Evolutionary conservation across 2,329 filamentous ascomycete genomes (phyloP), one percentile per base, ranked within the genome.

Genomic region (Cercospora zeae-maydis): DNA sequence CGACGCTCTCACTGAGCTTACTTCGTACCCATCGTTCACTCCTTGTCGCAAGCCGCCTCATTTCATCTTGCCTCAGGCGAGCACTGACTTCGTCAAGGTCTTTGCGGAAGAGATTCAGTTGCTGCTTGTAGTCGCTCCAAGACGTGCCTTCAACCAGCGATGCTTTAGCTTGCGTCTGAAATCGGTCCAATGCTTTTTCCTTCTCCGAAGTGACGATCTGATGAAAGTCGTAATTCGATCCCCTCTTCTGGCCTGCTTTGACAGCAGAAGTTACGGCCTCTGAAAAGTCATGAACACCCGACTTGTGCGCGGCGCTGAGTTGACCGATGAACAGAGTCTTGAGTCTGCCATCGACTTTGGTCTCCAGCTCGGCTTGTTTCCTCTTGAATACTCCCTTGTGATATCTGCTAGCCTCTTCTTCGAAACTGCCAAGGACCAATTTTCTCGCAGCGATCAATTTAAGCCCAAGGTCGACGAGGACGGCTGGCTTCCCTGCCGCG

Each of bases 1-100:
- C 92, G 47, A 98, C 83, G 14, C 91, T 91, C 74, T 99, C 95
- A 34, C 88, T 88, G 34, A 99, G 83, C 52, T 92, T 88, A 62
- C 91, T 92, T 72, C 89, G 88, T 66, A 99, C 93, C 91, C 93
- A 97, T 70, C 93, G 87, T 79, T 99, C 95, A 24, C 97, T 90
- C 19, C 95, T 86, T 33, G 88, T 95, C 1, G 95, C 93, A 66
- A 99, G 81, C 21, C 95, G 87, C 66, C 93, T 87, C 92, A 99
- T 96, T 78, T 99, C 95, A 69, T 99, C 95, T 74, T 95, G 93
- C 70, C 95, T 86, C 69, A 99, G 80, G 66, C 90, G 88, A 42
- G 85, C 84, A 69, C 92, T 96, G 59, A 96, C 92, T 68, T 95
- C 90, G 65, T 96, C 91, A 13, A 99, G 83, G 63, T 99, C 95